These are phyloP conservation scores for Lactifluus pinguis DNA, from an alignment of 768 basidiomycete species.

Conservation along the genomic window DNA sequence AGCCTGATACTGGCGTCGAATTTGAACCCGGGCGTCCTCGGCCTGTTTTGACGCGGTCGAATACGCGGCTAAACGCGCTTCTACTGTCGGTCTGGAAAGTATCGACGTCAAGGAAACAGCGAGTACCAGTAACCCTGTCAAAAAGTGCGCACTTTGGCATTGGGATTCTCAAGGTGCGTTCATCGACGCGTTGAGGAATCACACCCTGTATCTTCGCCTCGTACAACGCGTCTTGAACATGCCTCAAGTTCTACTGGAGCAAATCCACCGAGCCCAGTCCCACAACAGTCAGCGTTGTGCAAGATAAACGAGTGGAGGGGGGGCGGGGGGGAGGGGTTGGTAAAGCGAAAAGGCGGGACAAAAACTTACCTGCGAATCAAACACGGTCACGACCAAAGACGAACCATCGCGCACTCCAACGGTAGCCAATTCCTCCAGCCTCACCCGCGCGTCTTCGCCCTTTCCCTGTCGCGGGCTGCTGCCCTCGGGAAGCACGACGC, in stretches of 20 bases:
- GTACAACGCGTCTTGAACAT: slow-evolving; percentile 66
- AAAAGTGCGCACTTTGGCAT: slow-evolving; percentile 54
- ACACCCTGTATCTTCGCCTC: slow-evolving; percentile 66
- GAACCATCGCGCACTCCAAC: slow-evolving; percentile 76
- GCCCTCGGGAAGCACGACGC: slow-evolving; percentile 37
- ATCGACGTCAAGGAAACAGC: not conserved
- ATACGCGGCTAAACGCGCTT: slow-evolving; percentile 51
- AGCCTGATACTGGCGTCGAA: slow-evolving; percentile 60
- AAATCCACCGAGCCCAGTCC: not conserved
- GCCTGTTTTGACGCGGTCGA: slow-evolving; percentile 51
- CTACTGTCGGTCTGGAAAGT: slow-evolving; percentile 59
- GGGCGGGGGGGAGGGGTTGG: not conserved
- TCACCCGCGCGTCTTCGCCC: not conserved
- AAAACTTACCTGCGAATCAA: slow-evolving; percentile 62
- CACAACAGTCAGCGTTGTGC: not conserved
- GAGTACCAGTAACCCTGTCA: not conserved
- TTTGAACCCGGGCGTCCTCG: slow-evolving; percentile 66
- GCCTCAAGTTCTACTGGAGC: slow-evolving; percentile 58
- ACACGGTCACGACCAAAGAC: slow-evolving; percentile 62
- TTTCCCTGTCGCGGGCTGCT: slow-evolving; percentile 20
- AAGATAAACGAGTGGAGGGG: not conserved
- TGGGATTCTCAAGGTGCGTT: slow-evolving; percentile 65
- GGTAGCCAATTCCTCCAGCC: slow-evolving; percentile 66
- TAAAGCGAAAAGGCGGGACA: not conserved
- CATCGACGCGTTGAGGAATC: slow-evolving; percentile 62